Conservation (phyloP, 2,329 filamentous ascomycete species). For the Verticillium albo-atrum region DNA sequence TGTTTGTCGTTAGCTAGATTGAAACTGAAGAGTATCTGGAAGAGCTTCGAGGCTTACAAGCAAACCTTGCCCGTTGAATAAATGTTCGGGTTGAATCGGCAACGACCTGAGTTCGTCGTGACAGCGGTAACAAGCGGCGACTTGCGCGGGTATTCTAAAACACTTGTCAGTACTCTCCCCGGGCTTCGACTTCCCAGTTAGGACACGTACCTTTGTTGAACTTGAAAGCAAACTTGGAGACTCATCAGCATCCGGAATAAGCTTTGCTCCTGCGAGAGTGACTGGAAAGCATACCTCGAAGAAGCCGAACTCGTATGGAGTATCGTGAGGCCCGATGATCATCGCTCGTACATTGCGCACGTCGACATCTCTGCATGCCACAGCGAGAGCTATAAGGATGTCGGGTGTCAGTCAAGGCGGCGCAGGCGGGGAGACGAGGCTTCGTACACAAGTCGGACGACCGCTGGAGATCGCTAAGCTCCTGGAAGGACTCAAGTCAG, state of each 20-base stretch:
- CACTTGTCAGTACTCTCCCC: background rate
- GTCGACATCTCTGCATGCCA: slow-evolving; percentile 82
- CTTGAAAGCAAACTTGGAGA: slow-evolving; percentile 64
- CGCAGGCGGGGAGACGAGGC: background rate
- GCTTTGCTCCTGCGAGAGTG: background rate
- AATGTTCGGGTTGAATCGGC: slow-evolving; percentile 95
- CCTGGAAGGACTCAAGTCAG: slow-evolving; percentile 44
- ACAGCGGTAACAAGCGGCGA: slow-evolving; percentile 59
- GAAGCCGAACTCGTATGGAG: slow-evolving; percentile 95
- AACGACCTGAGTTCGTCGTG: slow-evolving; percentile 85
- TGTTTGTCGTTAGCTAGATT: slow-evolving; percentile 23
- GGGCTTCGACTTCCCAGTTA: slow-evolving; percentile 4
- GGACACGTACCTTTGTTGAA: slow-evolving; percentile 62
- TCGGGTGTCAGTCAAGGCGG: slow-evolving; percentile 11
- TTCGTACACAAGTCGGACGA: slow-evolving; percentile 74
- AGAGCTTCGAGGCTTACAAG: slow-evolving; percentile 53
- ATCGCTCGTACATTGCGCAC: slow-evolving; percentile 83
- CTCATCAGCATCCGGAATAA: slow-evolving; percentile 25
- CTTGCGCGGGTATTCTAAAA: slow-evolving; percentile 73
- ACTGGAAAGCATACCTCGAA: slow-evolving; percentile 65
- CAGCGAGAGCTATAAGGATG: slow-evolving; percentile 63
- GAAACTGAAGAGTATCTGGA: background rate
- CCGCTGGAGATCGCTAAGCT: slow-evolving; percentile 81
- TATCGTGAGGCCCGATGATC: slow-evolving; percentile 89
- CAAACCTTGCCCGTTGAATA: slow-evolving; percentile 91